A percentile compares a stretch with the other conserved stretches of the same genome.
Conservation (phyloP, 495 filamentous ascomycete genomes). For the Penicillium cinerascens region DNA sequence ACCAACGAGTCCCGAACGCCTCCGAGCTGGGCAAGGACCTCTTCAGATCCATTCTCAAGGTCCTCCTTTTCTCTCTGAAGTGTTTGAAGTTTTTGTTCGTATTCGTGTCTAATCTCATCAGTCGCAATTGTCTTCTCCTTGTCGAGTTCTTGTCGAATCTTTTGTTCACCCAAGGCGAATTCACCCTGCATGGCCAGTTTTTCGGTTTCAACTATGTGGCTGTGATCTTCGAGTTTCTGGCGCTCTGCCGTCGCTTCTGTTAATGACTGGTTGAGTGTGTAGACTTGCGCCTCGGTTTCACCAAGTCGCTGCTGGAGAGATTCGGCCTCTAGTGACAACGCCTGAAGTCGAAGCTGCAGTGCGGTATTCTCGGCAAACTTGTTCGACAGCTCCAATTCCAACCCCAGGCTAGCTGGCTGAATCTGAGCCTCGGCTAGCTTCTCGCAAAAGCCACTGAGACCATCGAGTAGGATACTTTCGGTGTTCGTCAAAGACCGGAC, state of each 20-base stretch:
- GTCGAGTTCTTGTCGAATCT: constrained; percentile 23
- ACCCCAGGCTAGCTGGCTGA: constrained; percentile 7
- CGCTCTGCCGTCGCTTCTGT: constrained; percentile 8
- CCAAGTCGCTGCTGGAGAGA: constrained; percentile 12
- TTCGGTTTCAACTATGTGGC: constrained; percentile 14
- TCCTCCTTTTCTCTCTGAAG: constrained; percentile 22
- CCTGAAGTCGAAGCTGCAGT: constrained; percentile 26
- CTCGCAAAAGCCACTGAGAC: constrained; percentile 20
- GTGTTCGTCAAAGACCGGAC: constrained; percentile 13
- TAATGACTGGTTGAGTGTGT: constrained; percentile 18
- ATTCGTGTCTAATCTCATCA: constrained; percentile 18
- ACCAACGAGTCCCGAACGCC: constrained; percentile 26
- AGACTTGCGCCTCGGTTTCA: constrained; percentile 13
- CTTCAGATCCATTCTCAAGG: constrained; percentile 10
- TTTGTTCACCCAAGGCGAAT: constrained; percentile 15
- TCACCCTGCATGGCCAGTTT: constrained; percentile 19
- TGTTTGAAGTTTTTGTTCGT: constrained; percentile 22
- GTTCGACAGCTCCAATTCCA: constrained; percentile 9
- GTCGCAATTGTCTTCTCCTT: constrained; percentile 16
- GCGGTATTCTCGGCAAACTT: constrained; percentile 22
- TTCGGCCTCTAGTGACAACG: constrained; percentile 11
- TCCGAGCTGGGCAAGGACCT: constrained; percentile 15
- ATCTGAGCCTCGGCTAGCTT: constrained; percentile 22
- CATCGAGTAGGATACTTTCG: constrained; percentile 17
- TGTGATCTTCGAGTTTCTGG: constrained; percentile 11